These are phyloP conservation scores for Gamsiella multidivaricata DNA, from an alignment of 192 early-diverging fungal species.

Conservation along the genomic window DNA sequence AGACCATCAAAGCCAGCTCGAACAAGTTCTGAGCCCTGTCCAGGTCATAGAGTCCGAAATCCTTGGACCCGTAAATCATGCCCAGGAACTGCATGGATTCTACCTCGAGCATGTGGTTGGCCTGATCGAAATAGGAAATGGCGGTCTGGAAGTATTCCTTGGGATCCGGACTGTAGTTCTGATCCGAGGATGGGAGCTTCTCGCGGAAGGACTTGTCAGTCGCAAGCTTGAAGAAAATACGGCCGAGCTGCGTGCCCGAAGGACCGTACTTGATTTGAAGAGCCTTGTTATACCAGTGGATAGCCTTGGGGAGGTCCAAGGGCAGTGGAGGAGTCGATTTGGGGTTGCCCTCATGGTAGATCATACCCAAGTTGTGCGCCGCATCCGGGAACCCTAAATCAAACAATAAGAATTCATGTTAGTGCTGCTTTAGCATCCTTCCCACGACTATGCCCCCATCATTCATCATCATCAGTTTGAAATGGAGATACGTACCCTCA, in stretches of 20 bases:
- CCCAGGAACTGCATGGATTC: constrained; percentile 62
- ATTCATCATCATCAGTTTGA: no score
- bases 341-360: constrained; percentile 58
- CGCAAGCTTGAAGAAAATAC: constrained; percentile 36
- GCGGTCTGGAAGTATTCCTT: constrained; percentile 58
- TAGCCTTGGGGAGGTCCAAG: constrained; percentile 45
- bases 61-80: constrained; percentile 63
- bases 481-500: constrained; percentile 57
- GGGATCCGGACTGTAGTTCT: constrained; percentile 20
- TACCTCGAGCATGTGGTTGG: constrained; percentile 41
- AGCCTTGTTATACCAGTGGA: constrained; percentile 57
- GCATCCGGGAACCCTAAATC: constrained; percentile 61
- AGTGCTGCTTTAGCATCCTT: no score
- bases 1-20: constrained; percentile 59
- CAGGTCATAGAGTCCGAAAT: constrained; percentile 62
- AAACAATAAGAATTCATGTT: not conserved
- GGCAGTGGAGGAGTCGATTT: constrained; percentile 24
- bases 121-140: constrained; percentile 43
- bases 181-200: constrained; percentile 14
- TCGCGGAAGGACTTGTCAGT: constrained; percentile 30
- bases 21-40: constrained; percentile 62
- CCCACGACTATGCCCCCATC: no score
- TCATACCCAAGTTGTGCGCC: constrained; percentile 64
- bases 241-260: constrained; percentile 56
- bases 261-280: constrained; percentile 59